Evolutionary conservation across 1,284 basidiomycete species (phyloP).

Genomic region (Flammula alnicola): DNA sequence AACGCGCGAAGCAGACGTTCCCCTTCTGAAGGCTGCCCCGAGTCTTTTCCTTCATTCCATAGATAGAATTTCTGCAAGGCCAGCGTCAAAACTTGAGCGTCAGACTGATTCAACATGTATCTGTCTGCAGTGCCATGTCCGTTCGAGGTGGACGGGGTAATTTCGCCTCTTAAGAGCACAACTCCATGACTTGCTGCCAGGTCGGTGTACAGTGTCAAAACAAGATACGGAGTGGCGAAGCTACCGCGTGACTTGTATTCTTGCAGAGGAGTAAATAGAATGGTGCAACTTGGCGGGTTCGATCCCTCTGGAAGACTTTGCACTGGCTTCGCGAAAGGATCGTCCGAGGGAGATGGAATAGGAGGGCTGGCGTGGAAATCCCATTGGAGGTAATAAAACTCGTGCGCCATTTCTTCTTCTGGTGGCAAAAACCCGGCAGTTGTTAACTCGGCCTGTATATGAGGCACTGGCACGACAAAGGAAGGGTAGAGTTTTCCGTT

Average conservation of each 20-base stretch:
- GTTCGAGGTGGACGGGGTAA: constrained; percentile 80
- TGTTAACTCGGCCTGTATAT: constrained; percentile 32
- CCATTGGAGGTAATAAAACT: constrained; percentile 93
- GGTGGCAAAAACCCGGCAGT: constrained; percentile 23
- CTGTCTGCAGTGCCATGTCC: constrained; percentile 40
- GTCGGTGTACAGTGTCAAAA: constrained; percentile 93
- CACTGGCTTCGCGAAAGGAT: constrained; percentile 46
- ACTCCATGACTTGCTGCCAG: constrained; percentile 79
- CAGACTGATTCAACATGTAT: constrained; percentile 75
- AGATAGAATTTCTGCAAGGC: constrained; percentile 85
- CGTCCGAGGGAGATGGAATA: constrained; percentile 44
- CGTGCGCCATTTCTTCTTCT: constrained; percentile 60
- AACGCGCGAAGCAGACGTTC: constrained; percentile 65
- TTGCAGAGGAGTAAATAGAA: constrained; percentile 92
- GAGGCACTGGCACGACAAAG: constrained; percentile 82
- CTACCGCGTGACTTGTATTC: constrained; percentile 91
- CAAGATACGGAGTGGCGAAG: constrained; percentile 91
- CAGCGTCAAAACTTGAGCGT: constrained; percentile 82
- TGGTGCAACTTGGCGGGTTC: constrained; percentile 64
- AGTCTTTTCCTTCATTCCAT: constrained; percentile 49
- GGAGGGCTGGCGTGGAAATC: constrained; percentile 71
- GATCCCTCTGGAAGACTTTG: constrained; percentile 29
- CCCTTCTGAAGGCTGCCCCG: constrained; percentile 34
- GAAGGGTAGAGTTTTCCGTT: constrained; percentile 69
- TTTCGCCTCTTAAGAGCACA: constrained; percentile 91